Evolutionary conservation across 352 stramenopile species (phyloP), one percentile per base, ranked within the genome.

Genomic region (Globisporangium okanoganense): DNA sequence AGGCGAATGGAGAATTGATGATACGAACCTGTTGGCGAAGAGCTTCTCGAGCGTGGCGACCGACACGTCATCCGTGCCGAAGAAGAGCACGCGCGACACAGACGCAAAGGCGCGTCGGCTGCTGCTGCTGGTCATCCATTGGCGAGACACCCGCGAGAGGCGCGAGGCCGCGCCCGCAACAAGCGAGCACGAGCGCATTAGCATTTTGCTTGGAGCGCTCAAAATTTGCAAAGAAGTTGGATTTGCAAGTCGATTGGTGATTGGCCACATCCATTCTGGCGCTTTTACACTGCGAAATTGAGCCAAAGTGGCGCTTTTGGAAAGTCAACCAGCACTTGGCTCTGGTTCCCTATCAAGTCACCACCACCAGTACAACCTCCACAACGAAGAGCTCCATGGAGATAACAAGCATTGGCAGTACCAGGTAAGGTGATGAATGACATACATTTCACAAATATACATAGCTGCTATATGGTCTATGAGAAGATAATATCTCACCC

Each of bases 21-120:
- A 16, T 35, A n/a, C 44, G 2, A 18, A 88, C 78, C 83, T 90
- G 71, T 89, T 84, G 58, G 64, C 71, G 55, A 92, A 73, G 62
- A 95, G 70, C 38, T 58, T 62, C 58, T 79, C 69, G 22, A 95
- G 80, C 64, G 85, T 95, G 36, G 83, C 76, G 35, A 93, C 73
- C 20, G 85, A 93, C 27, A 95, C 81, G 43, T 95, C 79, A 58
- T 95, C 85, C 3, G 85, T 95, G 33, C 85, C 85, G 69, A 95
- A 95, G 72, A 95, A 95, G 14, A 95, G 67, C 31, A 95, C 82
- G 49, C 84, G 78, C 48, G 82, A 76, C 16, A 44, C 9, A 1
- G 63, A 44, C 7, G 62, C 62, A 29, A 65, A 50, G 7, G 49
- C n/a, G 25, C 51, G 63, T 16, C 57, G 53, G 20, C n/a, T 31